These are phyloP conservation scores for Penicillium sp. DNA, from an alignment of 2,329 filamentous ascomycete species.

Conservation along the genomic window DNA sequence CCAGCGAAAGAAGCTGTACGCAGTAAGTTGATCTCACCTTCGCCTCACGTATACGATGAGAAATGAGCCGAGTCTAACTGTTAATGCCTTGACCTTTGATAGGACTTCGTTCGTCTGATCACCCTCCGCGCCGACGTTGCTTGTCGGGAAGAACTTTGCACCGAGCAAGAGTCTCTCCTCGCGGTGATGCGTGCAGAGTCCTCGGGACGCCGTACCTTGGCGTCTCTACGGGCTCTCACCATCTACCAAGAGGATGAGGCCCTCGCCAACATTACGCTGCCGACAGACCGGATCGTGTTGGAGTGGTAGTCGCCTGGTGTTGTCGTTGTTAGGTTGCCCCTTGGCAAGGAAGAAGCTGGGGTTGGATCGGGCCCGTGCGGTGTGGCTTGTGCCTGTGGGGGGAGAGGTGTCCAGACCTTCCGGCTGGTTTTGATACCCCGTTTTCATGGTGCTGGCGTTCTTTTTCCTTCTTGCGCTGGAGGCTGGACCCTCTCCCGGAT, in stretches of 20 bases:
- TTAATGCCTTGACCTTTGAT: not conserved
- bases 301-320: slow-evolving; percentile 10
- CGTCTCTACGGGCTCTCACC: not conserved
- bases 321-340: not conserved
- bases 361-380: not conserved
- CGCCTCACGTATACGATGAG: not conserved
- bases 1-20: slow-evolving; percentile 11
- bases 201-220: not conserved
- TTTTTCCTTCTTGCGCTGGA: not conserved
- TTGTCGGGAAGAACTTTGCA: not conserved
- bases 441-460: slow-evolving; percentile 1
- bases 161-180: not conserved
- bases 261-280: not conserved
- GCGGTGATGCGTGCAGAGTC: slow-evolving; percentile 8
- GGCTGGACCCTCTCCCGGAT: not conserved
- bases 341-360: not conserved
- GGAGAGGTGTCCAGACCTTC: not conserved
- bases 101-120: slow-evolving; percentile 12
- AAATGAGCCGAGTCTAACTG: not conserved
- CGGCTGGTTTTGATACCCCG: not conserved
- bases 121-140: slow-evolving; percentile 8
- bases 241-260: not conserved
- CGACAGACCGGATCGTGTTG: slow-evolving; percentile 4
- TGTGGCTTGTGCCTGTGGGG: not conserved
- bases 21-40: slow-evolving; percentile 11